Base-by-base conservation (phyloP, 2,329 filamentous ascomycete genomes). In the Beauveria varroae region DNA sequence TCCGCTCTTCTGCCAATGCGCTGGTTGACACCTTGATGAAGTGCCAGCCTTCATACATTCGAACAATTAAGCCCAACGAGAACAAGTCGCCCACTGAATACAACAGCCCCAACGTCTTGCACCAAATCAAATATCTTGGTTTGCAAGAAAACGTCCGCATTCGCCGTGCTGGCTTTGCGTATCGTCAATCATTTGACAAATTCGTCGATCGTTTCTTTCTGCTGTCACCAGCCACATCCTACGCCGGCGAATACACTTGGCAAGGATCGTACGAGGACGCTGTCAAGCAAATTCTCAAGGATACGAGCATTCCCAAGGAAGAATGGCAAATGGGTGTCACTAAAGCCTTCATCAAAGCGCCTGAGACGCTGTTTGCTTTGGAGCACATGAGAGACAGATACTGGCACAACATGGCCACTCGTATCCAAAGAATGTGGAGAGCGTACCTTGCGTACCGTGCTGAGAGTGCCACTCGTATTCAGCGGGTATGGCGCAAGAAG, bases 141-240 rank as follows among this genome's bases (percentile, higher is more conserved):
- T 80, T 99, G n/a, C 93, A 98, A 74, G 95, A 99, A 76, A 99
- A 99, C 81, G 95, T 99, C 46, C 89, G 95, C 51, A 99, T 99
- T 74, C 89, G 95, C 67, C 86, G 95, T 72, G 95, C 95, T 64
- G 95, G 95, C 63, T 99, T 99, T 69, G 95, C 95, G 2, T 98
- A 96, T 70, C 90, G 95, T 73, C 93, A 98, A 71, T 92, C 91
- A 0, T 99, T 96, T 69, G 95, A 98, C 71, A 98, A 97, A 72
- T 99, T 99, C 71, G 92, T 97, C 34, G 95, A 98, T 71, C 88
- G 95, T 46, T 99, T 98, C 79, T 98, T 96, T 76, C 81, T 98
- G 12, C 79, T 99, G 44, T 98, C 95, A 4, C 92, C 93, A 1
- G 92, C 95, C 67, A 96, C 92, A 3, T 96, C 91, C 2, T 98